These are phyloP conservation scores for Rhynchosporium graminicola DNA, from an alignment of 2,329 filamentous ascomycete species.

Conservation along the genomic window DNA sequence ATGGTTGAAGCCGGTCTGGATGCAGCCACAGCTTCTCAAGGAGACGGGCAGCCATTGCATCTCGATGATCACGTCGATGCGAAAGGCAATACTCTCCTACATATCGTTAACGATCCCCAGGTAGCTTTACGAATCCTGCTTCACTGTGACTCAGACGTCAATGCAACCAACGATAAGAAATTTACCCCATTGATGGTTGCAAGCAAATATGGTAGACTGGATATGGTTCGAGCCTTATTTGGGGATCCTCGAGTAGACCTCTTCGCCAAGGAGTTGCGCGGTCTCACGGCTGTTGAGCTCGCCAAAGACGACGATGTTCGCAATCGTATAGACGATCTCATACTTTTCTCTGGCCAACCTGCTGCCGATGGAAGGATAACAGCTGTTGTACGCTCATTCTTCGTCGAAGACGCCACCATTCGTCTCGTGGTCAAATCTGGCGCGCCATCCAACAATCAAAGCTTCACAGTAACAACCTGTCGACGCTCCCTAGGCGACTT, in stretches of 20 bases:
- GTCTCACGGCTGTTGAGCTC: slow-evolving; percentile 90
- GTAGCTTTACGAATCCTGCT: slow-evolving; percentile 75
- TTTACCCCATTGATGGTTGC: slow-evolving; percentile 98
- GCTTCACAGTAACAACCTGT: slow-evolving; percentile 93
- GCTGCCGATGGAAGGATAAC: slow-evolving; percentile 80
- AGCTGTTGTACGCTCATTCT: slow-evolving; percentile 91
- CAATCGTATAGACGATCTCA: slow-evolving; percentile 93
- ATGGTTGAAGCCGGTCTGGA: slow-evolving; percentile 86
- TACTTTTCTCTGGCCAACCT: slow-evolving; percentile 74
- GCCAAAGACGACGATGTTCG: slow-evolving; percentile 97
- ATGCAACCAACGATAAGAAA: slow-evolving; percentile 90
- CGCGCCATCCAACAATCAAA: slow-evolving; percentile 76
- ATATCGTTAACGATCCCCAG: slow-evolving; percentile 86
- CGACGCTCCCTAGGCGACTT: slow-evolving; percentile 86
- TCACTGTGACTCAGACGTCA: slow-evolving; percentile 90
- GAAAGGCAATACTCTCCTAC: slow-evolving; percentile 93
- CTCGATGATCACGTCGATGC: slow-evolving; percentile 89
- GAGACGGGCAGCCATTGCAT: slow-evolving; percentile 77
- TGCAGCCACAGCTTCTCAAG: slow-evolving; percentile 72
- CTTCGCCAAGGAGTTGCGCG: slow-evolving; percentile 78
- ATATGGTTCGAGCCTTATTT: slow-evolving; percentile 88
- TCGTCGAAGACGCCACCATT: slow-evolving; percentile 94
- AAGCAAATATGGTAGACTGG: slow-evolving; percentile 94
- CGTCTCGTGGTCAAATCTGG: slow-evolving; percentile 93
- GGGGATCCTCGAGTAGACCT: slow-evolving; percentile 85